Evolutionary conservation across 129 eudicot genomes (phyloP).

Genomic region (Centella asiatica): DNA sequence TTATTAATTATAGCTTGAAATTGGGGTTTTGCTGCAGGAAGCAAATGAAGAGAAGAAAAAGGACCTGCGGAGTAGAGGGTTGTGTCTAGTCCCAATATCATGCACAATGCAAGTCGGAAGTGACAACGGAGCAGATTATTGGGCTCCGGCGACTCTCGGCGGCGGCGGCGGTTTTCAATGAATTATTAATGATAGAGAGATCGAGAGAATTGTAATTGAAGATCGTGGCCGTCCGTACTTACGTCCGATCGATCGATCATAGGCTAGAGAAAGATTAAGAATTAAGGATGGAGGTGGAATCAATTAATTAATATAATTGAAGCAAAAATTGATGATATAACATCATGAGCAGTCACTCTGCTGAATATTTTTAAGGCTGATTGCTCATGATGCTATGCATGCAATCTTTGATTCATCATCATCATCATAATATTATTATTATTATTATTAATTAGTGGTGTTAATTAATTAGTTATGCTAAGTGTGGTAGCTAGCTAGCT

Average conservation of each 20-base stretch:
- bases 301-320: not conserved
- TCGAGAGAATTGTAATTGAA: too few species aligned
- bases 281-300: too few species aligned
- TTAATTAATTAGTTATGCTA: too few species aligned
- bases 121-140: constrained; percentile 59
- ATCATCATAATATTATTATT: too few species aligned
- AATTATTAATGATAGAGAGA: too few species aligned
- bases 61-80: constrained; percentile 53
- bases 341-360: constrained; percentile 21
- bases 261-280: too few species aligned
- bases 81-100: constrained; percentile 51
- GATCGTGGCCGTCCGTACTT: too few species aligned
- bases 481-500: constrained; percentile 3
- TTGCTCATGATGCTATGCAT: constrained; percentile 97
- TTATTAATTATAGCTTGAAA: not conserved
- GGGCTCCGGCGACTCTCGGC: constrained; percentile 82
- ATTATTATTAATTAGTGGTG: too few species aligned
- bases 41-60: constrained; percentile 23
- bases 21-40: constrained; percentile 16
- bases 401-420: constrained; percentile 6
- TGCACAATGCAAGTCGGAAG: constrained; percentile 56
- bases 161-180: constrained; percentile 49
- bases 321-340: constrained; percentile 34
- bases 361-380: constrained; percentile 57
- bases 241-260: too few species aligned